Base-by-base conservation (phyloP, 441 rosid genomes). In the Mallotus repandus region DNA sequence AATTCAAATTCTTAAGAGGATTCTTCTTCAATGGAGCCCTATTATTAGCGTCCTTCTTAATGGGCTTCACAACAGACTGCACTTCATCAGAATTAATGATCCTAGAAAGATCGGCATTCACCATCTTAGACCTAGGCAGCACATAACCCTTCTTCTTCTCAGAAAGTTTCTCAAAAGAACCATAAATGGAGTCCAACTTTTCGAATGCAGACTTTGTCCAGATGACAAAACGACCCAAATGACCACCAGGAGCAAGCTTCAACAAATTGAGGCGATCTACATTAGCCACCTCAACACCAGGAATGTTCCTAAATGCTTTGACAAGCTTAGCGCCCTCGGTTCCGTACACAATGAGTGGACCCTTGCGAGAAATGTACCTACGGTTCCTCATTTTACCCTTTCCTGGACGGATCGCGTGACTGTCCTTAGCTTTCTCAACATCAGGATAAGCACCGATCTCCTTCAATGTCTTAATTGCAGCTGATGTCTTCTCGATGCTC, bases 241-340 rank as follows among this genome's bases (percentile, higher is more conserved):
- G 99, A 15, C 99, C 99, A 75, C 99, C 98, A 2, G 99, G 98
- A 10, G 99, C 98, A 2, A 95, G 87, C 83, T 91, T 95, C 82
- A 93, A 69, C 62, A 95, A 80, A 68, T 85, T 93, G 25, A 95
- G 86, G 72, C 99, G 84, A 75, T 90, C 97, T 0, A 95, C 97
- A 25, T 91, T 94, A 10, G 91, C 91, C 0, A 95, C 81, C 77
- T 95, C 99, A 8, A 95, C 97, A 18, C 99, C 98, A 0, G 99
- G 91, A 69, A 95, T 82, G 69, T 93, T 95, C 70, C 99, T 76
- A 79, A 93, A 95, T 1, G 98, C 99, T 81, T 90, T 93, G 5
- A 89, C 94, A 0, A 95, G 84, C 84, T 91, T 91, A 4, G 95
- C 83, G 0, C 99, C 98, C 54, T 93, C 97, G 0, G 83, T 80